Evolutionary conservation across 2,329 filamentous ascomycete genomes (phyloP), one percentile per base, ranked within the genome.

Genomic region (Neospermospora avenae): DNA sequence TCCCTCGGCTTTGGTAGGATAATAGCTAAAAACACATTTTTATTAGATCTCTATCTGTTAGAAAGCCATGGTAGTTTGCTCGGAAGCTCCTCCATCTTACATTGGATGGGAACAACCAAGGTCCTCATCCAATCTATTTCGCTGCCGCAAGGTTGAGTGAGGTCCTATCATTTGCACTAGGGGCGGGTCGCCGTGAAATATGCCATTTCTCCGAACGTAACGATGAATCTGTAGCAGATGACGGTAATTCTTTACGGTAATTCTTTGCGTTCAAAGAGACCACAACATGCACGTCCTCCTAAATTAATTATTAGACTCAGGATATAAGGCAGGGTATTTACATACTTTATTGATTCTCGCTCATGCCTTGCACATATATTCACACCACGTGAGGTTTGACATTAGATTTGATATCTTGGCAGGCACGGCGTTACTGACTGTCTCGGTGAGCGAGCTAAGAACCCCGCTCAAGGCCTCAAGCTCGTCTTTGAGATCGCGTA

Each of bases 401-500:
- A 39, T 39, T n/a, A 39, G 37, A 39, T 39, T 39, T 39, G 37
- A 39, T 39, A 31, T 31, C 37, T 39, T 39, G 37, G 37, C 37
- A 39, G 37, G 37, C 37, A 39, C 37, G 37, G 37, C 37, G 37
- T 39, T 39, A 54, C 52, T 53, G 60, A 73, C 55, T 20, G 66
- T 70, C 14, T 75, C 70, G 20, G 59, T 61, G 45, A 77, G 73
- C 34, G 70, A 67, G 35, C 60, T 59, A 16, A 79, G 65, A 52
- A 78, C 75, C 31, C 61, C 71, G 51, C 62, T 74, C n/a, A 79
- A 63, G 44, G 72, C 72, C 55, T 73, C 66, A 14, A 77, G 68
- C 69, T 79, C 76, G n/a, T 74, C 70, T 13, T 69, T 51, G 16
- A 79, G 74, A 48, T 77, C 75, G 54, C 75, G 75, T 5, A 78